Conservation (phyloP, 1,284 basidiomycete genomes). For the Puccinia triticina region DNA sequence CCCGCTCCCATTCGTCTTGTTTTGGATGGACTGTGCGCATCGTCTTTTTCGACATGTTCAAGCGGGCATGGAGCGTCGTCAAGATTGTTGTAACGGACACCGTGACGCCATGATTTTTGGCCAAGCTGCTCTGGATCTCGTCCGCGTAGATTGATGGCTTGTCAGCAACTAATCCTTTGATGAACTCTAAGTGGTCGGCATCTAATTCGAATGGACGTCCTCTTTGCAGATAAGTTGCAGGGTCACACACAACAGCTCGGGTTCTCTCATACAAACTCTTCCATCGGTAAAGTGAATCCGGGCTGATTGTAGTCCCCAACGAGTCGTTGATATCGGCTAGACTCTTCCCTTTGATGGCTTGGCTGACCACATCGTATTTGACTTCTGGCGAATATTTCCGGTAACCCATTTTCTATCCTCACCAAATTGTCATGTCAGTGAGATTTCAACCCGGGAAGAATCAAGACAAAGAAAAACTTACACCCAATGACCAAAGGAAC, state of each 20-base stretch:
- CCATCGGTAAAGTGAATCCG: not conserved
- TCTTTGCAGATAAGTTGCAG: not conserved
- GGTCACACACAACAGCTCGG: constrained; percentile 1
- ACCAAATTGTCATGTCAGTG: not conserved
- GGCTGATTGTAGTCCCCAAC: not conserved
- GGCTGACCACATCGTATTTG: not conserved
- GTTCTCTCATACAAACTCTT: not conserved
- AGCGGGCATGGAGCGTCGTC: too few relatives aligned
- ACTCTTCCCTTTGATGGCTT: not conserved
- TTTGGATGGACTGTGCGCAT: too few relatives aligned
- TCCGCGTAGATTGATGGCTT: not conserved
- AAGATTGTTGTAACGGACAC: too few relatives aligned
- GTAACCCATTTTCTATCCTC: not conserved
- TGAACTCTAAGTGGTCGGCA: not conserved
- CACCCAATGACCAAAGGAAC: too few relatives aligned
- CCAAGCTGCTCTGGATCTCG: not conserved
- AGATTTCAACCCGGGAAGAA: not conserved
- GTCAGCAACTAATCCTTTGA: not conserved
- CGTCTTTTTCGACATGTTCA: too few relatives aligned
- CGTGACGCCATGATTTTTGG: too few relatives aligned
- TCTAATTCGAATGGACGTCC: not conserved
- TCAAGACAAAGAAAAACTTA: too few relatives aligned
- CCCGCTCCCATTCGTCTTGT: too few relatives aligned
- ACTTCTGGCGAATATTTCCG: not conserved
- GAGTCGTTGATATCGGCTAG: not conserved